Percentiles rank a stretch among this genome's conserved stretches.
phyloP scores from a whole-genome alignment of 164 flowering plant genomes.

The Warburgia ugandensis region DNA sequence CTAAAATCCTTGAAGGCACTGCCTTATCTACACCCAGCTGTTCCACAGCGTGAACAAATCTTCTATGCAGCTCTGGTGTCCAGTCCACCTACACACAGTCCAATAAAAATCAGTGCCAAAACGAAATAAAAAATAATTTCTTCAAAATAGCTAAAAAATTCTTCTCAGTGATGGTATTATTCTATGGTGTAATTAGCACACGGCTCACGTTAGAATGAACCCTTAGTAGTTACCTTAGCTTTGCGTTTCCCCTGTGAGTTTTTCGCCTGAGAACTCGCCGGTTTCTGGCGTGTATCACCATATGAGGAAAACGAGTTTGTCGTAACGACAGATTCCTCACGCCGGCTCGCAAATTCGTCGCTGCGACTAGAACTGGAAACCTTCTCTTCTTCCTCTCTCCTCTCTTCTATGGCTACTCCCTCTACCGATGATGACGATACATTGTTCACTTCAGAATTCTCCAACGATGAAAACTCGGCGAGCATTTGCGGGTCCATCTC shows the following conservation, averaged over 20 bases:
- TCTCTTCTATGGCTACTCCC: no score
- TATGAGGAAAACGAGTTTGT: slow-evolving; percentile 7
- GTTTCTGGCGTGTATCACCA: slow-evolving; percentile 24
- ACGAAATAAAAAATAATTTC: neutral
- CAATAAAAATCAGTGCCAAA: slow-evolving; percentile 20
- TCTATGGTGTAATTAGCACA: no score
- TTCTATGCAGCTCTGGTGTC: slow-evolving; percentile 92
- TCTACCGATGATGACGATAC: slow-evolving; percentile 8
- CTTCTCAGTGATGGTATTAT: no score
- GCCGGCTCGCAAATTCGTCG: slow-evolving; percentile 40
- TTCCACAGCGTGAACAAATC: slow-evolving; percentile 98
- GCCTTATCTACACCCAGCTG: slow-evolving; percentile 98
- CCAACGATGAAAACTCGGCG: slow-evolving; percentile 65
- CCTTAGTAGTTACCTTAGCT: slow-evolving; percentile 58
- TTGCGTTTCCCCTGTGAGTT: slow-evolving; percentile 52
- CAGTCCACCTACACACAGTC: slow-evolving; percentile 84
- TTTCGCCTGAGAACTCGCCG: slow-evolving; percentile 20
- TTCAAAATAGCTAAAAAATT: no score
- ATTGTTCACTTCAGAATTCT: slow-evolving; percentile 35
- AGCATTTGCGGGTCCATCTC: slow-evolving; percentile 82
- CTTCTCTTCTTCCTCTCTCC: slow-evolving; percentile 26
- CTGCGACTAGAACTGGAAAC: slow-evolving; percentile 23
- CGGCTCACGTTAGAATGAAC: no score
- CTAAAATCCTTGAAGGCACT: slow-evolving; percentile 91
- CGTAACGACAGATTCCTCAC: slow-evolving; percentile 20